phyloP scores from a whole-genome alignment of 768 basidiomycete species.

The Boletales sp. region DNA sequence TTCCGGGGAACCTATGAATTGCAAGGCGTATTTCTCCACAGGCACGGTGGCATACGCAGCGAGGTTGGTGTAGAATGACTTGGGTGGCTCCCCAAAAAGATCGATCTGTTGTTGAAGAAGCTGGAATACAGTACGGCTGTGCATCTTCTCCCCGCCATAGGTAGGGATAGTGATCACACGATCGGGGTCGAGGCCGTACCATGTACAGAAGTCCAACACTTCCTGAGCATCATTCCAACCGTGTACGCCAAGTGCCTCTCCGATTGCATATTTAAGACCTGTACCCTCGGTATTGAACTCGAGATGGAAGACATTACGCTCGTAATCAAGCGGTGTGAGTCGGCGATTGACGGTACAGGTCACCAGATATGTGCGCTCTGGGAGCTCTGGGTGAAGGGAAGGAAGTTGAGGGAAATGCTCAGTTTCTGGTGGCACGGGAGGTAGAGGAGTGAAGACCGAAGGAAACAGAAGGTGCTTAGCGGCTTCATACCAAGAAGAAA shows the following conservation, averaged over 20 bases:
- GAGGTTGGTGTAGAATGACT: slow-evolving; percentile 90
- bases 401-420: slow-evolving; percentile 58
- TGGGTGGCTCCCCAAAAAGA: slow-evolving; percentile 92
- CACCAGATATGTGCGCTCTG: slow-evolving; percentile 89
- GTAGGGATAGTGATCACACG: slow-evolving; percentile 80
- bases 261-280: slow-evolving; percentile 91
- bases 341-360: slow-evolving; percentile 93
- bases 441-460: slow-evolving; percentile 62
- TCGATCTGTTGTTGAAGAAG: slow-evolving; percentile 95
- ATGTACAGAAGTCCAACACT: slow-evolving; percentile 82
- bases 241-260: slow-evolving; percentile 95
- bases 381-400: slow-evolving; percentile 77
- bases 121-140: slow-evolving; percentile 94
- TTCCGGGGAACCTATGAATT: slow-evolving; percentile 92
- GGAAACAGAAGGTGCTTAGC: slow-evolving; percentile 90
- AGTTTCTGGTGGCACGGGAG: slow-evolving; percentile 25
- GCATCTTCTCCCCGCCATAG: slow-evolving; percentile 61
- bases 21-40: slow-evolving; percentile 73
- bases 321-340: slow-evolving; percentile 91
- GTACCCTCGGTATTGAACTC: slow-evolving; percentile 93
- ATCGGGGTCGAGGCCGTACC: slow-evolving; percentile 86
- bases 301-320: slow-evolving; percentile 98
- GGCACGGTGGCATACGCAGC: slow-evolving; percentile 67
- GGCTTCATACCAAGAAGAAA: slow-evolving; percentile 78
- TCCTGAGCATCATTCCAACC: slow-evolving; percentile 96